These are phyloP conservation scores for Rutstroemia sydowiana DNA, from an alignment of 2,329 filamentous ascomycete species.

Conservation along the genomic window DNA sequence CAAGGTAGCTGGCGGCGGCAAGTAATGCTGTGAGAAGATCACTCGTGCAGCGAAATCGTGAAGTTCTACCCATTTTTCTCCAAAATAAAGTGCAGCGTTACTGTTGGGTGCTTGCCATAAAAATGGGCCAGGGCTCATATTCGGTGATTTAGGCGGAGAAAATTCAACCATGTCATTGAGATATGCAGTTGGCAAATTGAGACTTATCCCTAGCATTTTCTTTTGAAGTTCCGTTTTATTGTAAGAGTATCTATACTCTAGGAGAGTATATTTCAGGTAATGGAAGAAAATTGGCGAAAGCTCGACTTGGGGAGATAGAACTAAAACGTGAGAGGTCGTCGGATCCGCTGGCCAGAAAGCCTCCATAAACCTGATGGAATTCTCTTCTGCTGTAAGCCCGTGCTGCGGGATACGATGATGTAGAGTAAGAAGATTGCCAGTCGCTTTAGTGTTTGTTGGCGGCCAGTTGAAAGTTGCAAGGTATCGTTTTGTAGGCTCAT, in stretches of 20 bases:
- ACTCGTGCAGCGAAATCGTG: conserved; percentile 63
- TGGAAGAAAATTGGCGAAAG: conserved; percentile 77
- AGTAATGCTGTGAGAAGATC: conserved; percentile 26
- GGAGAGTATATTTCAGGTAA: conserved; percentile 69
- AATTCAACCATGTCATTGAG: conserved; percentile 56
- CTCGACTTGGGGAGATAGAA: conserved; percentile 76
- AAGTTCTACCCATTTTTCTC: conserved; percentile 79
- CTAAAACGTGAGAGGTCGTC: conserved; percentile 64
- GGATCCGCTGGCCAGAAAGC: conserved; percentile 73
- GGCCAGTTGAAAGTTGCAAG: conserved; percentile 64
- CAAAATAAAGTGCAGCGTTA: conserved; percentile 75
- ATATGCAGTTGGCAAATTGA: conserved; percentile 62
- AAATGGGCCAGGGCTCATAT: conserved; percentile 39
- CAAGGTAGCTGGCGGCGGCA: conserved; percentile 35
- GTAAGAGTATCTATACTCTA: conserved; percentile 71
- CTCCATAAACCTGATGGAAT: conserved; percentile 70
- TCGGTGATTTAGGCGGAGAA: conserved; percentile 32
- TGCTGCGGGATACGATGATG: conserved; percentile 63
- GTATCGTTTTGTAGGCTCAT: conserved; percentile 55
- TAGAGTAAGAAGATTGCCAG: conserved; percentile 55
- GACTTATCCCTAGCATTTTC: conserved; percentile 68
- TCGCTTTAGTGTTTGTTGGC: conserved; percentile 34
- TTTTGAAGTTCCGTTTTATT: conserved; percentile 39
- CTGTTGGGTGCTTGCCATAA: conserved; percentile 81
- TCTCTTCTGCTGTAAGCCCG: conserved; percentile 57